Conservation (phyloP, 2,329 filamentous ascomycete species). For the Botrytis sinoallii region DNA sequence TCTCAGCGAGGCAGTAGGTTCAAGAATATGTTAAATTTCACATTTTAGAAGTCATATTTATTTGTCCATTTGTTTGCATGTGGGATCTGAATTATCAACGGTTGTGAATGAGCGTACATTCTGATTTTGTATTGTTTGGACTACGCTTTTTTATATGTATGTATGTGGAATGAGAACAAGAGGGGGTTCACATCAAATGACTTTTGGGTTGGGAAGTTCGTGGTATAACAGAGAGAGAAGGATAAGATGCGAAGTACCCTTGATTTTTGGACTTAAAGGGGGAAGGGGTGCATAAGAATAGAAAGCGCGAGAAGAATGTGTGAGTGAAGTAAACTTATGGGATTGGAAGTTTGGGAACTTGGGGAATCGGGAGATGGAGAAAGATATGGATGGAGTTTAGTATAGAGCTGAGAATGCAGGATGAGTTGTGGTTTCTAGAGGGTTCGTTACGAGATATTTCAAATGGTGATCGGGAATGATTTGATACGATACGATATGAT, state of each 20-base stretch:
- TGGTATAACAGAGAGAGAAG: too few relatives aligned
- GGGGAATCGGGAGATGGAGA: neutral
- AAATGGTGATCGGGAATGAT: neutral
- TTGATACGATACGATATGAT: neutral
- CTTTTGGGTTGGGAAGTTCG: too few relatives aligned
- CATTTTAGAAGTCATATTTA: neutral
- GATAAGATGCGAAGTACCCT: too few relatives aligned
- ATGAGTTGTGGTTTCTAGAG: neutral
- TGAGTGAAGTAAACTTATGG: too few relatives aligned
- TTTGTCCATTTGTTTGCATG: fast-evolving
- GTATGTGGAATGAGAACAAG: neutral
- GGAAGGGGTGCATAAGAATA: too few relatives aligned
- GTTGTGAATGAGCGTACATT: neutral
- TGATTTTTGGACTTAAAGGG: too few relatives aligned
- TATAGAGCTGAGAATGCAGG: neutral
- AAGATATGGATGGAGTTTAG: neutral
- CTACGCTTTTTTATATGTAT: fast-evolving
- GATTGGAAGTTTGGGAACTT: too few relatives aligned
- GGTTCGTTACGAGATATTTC: neutral
- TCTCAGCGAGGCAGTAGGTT: neutral
- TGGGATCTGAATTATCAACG: neutral
- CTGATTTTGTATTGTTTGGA: neutral
- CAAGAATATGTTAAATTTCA: neutral
- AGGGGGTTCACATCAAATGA: neutral
- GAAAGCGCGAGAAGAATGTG: too few relatives aligned